phyloP scores from a whole-genome alignment of 2,329 filamentous ascomycete species.

The Macroventuria anomochaeta region DNA sequence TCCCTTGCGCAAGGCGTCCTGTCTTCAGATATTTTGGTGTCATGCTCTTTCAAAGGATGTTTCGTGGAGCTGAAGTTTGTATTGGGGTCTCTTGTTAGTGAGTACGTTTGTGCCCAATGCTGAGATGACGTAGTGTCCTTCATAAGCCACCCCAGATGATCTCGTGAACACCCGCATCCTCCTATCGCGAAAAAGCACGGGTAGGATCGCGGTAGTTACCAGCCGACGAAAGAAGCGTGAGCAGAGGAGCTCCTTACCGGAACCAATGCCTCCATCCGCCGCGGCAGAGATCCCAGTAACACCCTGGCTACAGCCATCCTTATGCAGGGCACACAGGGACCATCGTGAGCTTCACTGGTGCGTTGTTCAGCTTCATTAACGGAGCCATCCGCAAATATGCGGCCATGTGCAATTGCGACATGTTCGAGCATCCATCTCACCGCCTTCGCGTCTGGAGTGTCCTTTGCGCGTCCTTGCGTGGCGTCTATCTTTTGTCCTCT shows the following conservation, averaged over 20 bases:
- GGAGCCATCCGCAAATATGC: background rate
- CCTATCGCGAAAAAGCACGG: conserved; percentile 2
- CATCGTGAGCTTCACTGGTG: conserved; percentile 1
- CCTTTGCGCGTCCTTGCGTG: background rate
- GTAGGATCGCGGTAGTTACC: background rate
- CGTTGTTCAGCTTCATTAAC: background rate
- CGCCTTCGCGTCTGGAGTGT: background rate
- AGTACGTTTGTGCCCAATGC: background rate
- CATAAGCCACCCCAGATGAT: conserved; percentile 8
- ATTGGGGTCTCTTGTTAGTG: background rate
- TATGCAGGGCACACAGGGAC: conserved; percentile 5
- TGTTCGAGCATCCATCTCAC: background rate
- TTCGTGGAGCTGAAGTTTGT: background rate
- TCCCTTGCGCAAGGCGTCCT: background rate
- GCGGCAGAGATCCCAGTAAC: conserved; percentile 1
- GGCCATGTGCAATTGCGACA: conserved; percentile 4
- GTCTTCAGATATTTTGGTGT: background rate
- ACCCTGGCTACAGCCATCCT: background rate
- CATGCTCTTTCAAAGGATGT: background rate
- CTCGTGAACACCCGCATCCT: conserved; percentile 28
- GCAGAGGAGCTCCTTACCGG: background rate
- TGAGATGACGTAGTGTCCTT: conserved; percentile 4
- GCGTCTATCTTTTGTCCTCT: background rate
- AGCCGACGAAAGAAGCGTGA: background rate
- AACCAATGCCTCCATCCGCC: background rate